Base-by-base conservation (phyloP, 129 eudicot genomes). In the Heracleum sosnowskyi region DNA sequence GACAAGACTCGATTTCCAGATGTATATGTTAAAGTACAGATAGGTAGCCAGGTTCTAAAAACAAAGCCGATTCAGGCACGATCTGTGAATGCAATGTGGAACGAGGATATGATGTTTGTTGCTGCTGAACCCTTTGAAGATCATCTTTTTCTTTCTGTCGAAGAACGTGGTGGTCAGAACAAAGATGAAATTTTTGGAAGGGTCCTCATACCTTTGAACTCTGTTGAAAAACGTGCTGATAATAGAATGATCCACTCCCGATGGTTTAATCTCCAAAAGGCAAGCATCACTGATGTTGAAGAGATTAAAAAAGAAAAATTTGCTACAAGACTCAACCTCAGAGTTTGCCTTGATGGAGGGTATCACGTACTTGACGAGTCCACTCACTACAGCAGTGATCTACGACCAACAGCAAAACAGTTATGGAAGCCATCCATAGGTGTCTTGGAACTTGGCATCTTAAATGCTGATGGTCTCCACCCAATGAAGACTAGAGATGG, bases 81-180 rank as follows among this genome's bases (percentile, higher is more conserved):
- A 66, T 82, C 78, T 2, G 80, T 76, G 76, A 91, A 86, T 69
- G 89, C 91, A 10, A 33, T 83, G 22, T 94, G 98, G 98, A 90
- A 94, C 35, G 98, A 94, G 78, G 98, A 94, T 76, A 79, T 91
- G 87, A 90, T 94, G 93, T 84, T 94, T 81, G 98, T 94, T 76
- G 96, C 96, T 74, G 96, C 98, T 26, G 98, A 94, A 46, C 98
- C 98, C 12, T 94, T 94, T 80, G 98, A 94, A 78, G 98, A 94
- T 78, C 86, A 84, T 78, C 82, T 94, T 81, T 66, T 86, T n/a
- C 87, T 94, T 46, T 76, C 86, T 2, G 84, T 94, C 22, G 98
- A 91, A 82, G 96, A 91, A 73, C 91, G 91, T 12, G 79, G 88
- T 79, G 98, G 89, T 35, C 88, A 85, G 40, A 81, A 81, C 83